These are phyloP conservation scores for Kockovaella imperatae DNA, from an alignment of 768 basidiomycete genomes.

Conservation along the genomic window DNA sequence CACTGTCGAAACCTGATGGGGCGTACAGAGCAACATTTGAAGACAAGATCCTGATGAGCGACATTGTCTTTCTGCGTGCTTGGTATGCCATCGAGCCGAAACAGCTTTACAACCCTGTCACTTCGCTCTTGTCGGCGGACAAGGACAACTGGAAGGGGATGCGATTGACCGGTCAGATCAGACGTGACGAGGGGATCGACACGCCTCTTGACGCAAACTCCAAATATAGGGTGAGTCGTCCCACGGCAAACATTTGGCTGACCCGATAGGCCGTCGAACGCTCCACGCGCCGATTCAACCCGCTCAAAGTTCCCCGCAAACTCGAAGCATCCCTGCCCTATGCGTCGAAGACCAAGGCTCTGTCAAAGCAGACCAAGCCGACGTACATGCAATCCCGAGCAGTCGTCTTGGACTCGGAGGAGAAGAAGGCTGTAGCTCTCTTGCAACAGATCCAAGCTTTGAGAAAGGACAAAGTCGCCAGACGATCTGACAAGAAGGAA, in stretches of 20 bases:
- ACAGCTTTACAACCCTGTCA: constrained; percentile 94
- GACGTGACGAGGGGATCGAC: constrained; percentile 73
- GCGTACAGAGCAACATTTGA: constrained; percentile 95
- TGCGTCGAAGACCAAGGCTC: constrained; percentile 80
- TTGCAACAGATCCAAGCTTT: constrained; percentile 90
- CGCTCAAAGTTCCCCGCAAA: constrained; percentile 76
- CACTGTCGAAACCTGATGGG: constrained; percentile 87
- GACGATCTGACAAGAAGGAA: constrained; percentile 78
- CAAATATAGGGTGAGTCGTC: constrained; percentile 59
- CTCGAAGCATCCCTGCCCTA: constrained; percentile 87
- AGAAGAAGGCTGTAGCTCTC: constrained; percentile 81
- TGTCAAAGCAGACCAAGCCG: constrained; percentile 61
- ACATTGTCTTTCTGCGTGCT: constrained; percentile 87
- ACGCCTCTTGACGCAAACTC: constrained; percentile 78
- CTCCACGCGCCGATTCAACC: constrained; percentile 75
- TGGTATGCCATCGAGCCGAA: constrained; percentile 96
- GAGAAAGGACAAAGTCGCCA: constrained; percentile 73
- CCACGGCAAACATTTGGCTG: background rate
- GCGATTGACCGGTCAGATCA: constrained; percentile 88
- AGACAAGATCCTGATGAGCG: constrained; percentile 93
- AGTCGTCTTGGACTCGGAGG: constrained; percentile 89
- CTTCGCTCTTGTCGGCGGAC: constrained; percentile 73
- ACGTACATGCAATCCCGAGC: constrained; percentile 95
- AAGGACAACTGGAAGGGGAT: constrained; percentile 85
- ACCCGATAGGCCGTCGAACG: constrained; percentile 57